Evolutionary conservation across 2,329 filamentous ascomycete genomes (phyloP).

Genomic region (Colletotrichum sp.): DNA sequence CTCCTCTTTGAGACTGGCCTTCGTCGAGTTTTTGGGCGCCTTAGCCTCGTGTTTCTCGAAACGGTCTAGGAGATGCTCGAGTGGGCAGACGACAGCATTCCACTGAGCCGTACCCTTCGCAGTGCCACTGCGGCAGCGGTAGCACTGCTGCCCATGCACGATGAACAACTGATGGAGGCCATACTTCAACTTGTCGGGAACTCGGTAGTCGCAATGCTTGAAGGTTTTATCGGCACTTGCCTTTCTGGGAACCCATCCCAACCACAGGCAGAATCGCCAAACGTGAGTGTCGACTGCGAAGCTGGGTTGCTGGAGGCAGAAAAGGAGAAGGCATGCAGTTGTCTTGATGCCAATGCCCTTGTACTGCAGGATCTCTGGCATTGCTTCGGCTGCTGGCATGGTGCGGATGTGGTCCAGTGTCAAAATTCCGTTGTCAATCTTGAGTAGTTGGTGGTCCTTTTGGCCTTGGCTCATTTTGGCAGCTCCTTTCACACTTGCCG

Average conservation of each 20-base stretch:
- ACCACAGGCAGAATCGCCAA: conserved; percentile 54
- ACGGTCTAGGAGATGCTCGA: conserved; percentile 44
- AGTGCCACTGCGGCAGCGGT: conserved; percentile 54
- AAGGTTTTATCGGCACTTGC: conserved; percentile 53
- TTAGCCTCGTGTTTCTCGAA: conserved; percentile 21
- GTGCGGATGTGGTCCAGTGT: conserved; percentile 57
- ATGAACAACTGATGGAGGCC: conserved; percentile 61
- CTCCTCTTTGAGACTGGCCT: conserved; percentile 2
- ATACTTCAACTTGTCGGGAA: conserved; percentile 60
- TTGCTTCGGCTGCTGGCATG: conserved; percentile 49
- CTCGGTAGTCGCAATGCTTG: conserved; percentile 55
- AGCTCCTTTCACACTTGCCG: conserved; percentile 48
- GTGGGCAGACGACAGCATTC: conserved; percentile 54
- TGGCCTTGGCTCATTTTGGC: conserved; percentile 45
- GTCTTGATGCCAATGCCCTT: conserved; percentile 64
- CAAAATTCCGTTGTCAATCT: conserved; percentile 62
- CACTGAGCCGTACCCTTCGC: conserved; percentile 65
- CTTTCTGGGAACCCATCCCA: conserved; percentile 59
- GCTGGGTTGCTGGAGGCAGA: conserved; percentile 56
- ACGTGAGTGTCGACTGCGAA: conserved; percentile 66
- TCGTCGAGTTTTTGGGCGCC: conserved; percentile 16
- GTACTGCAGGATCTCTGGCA: conserved; percentile 54
- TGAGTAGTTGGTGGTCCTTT: conserved; percentile 62
- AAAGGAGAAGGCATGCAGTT: conserved; percentile 60
- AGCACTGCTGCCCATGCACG: conserved; percentile 55